Evolutionary conservation across 139 green algal genomes (phyloP), one percentile per base, ranked within the genome.

Genomic region (Haematococcus sp.): DNA sequence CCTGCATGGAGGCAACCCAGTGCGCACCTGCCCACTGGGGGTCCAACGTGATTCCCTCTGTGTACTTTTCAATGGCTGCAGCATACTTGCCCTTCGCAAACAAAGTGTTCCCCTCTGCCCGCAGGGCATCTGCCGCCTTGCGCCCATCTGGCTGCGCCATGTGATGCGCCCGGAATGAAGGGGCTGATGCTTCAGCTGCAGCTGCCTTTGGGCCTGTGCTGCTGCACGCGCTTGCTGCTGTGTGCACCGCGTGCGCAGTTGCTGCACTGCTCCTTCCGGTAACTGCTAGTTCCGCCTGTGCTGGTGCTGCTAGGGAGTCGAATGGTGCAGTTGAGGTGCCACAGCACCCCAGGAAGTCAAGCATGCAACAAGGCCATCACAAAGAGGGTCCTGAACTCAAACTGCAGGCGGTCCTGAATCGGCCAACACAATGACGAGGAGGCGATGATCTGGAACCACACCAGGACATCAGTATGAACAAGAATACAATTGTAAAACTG

Each of bases 1-100:
- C n/a, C 7, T 61, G 54, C 54, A n/a, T 9, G 15, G 22, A 4
- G 9, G 22, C 17, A 4, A 13, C 22, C 54, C 54, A 61, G n/a
- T 20, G 13, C 66, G 20, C 35, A 73, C 66, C 66, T 65, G 32
- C 23, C 52, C 61, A 64, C 0, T 74, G 58, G 17, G 76, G 74
- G 20, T 68, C 72, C 30, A 80, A 30, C 0, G 76, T 76, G 59
- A 89, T 83, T 22, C 73, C 84, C 54, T 87, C 82, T 25, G 82
- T 87, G 68, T 87, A 87, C 30, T 43, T 63, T 34, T 89, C 77
- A 33, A 81, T 78, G 3, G 83, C 83, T 44, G 83, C 74, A 22
- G 25, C 34, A 49, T 66, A 89, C 72, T 87, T 86, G 25, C 71
- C 71, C 44, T 83, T 86, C 22, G 20, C 60, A 63, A 86, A 88